A percentile compares a stretch with the other conserved stretches of the same genome.
These are phyloP conservation scores for Pythium scleroteichum DNA, from an alignment of 352 stramenopile genomes.

Conservation along the genomic window DNA sequence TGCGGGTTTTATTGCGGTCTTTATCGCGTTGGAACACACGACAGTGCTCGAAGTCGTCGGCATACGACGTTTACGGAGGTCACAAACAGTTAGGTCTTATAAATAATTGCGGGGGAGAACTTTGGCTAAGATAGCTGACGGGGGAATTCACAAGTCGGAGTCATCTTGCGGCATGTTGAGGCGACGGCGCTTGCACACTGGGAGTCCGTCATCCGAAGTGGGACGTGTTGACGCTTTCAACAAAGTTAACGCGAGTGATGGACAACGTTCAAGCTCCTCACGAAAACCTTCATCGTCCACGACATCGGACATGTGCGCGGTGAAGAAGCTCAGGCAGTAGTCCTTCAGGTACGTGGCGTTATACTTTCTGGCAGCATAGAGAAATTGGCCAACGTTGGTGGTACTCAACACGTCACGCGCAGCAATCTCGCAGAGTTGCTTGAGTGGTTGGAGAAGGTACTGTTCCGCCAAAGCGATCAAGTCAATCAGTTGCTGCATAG, in stretches of 20 bases:
- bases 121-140: not conserved
- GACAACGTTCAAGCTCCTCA: slow-evolving; percentile 78
- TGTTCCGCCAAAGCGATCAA: slow-evolving; percentile 80
- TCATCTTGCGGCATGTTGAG: slow-evolving; percentile 86
- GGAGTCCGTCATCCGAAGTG: slow-evolving; percentile 33
- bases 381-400: slow-evolving; percentile 73
- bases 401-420: slow-evolving; percentile 70
- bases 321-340: slow-evolving; percentile 78
- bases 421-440: slow-evolving; percentile 77
- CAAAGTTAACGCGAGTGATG: slow-evolving; percentile 75
- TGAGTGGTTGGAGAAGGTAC: slow-evolving; percentile 74
- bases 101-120: slow-evolving; percentile 4
- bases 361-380: slow-evolving; percentile 82
- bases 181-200: slow-evolving; percentile 64
- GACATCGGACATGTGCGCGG: slow-evolving; percentile 73
- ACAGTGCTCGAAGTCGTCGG: slow-evolving; percentile 4
- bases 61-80: not conserved
- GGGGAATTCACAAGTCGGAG: slow-evolving; percentile 49
- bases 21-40: not conserved
- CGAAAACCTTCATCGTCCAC: slow-evolving; percentile 83
- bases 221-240: slow-evolving; percentile 59
- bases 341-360: slow-evolving; percentile 85
- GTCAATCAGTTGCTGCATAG: slow-evolving; percentile 80
- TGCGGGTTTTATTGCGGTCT: not conserved
- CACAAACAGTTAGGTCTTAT: slow-evolving; percentile 1